A percentile compares a stretch with the other conserved stretches of the same genome.
Evolutionary conservation across 371 early-diverging fungal genomes (phyloP).

Genomic region (Saksenaea oblongispora): DNA sequence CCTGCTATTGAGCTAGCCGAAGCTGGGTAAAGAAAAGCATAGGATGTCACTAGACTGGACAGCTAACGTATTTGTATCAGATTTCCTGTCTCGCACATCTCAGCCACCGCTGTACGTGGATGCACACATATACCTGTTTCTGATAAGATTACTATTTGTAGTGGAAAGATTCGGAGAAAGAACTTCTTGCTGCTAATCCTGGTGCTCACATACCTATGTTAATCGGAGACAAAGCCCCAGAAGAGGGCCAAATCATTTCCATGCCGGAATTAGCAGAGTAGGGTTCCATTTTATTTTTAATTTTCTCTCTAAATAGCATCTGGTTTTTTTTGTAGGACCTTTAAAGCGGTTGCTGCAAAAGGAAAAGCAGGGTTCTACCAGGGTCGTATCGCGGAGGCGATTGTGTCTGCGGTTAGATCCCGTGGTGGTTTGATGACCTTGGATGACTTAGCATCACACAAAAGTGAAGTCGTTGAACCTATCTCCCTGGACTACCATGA

Average conservation of each 20-base stretch:
- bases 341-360: constrained; percentile 58
- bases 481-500: constrained; percentile 69
- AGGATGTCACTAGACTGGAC: too few species aligned
- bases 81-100: constrained; percentile 43
- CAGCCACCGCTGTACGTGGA: constrained; percentile 23
- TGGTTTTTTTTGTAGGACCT: constrained; percentile 43
- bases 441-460: constrained; percentile 73
- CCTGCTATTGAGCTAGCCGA: constrained; percentile 78
- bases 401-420: constrained; percentile 61
- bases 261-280: constrained; percentile 64
- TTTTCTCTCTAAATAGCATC: neutral
- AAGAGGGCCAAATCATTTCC: constrained; percentile 66
- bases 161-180: constrained; percentile 59
- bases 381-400: constrained; percentile 76
- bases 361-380: constrained; percentile 80
- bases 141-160: constrained; percentile 12
- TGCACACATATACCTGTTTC: neutral
- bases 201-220: constrained; percentile 53
- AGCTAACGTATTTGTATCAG: constrained; percentile 33
- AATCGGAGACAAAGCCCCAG: constrained; percentile 63
- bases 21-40: constrained; percentile 57
- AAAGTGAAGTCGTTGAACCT: constrained; percentile 59
- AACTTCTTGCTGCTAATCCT: constrained; percentile 47
- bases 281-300: neutral
- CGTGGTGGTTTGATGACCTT: constrained; percentile 76